Evolutionary conservation across 768 basidiomycete genomes (phyloP).

Genomic region (Neoboletus magnificus): DNA sequence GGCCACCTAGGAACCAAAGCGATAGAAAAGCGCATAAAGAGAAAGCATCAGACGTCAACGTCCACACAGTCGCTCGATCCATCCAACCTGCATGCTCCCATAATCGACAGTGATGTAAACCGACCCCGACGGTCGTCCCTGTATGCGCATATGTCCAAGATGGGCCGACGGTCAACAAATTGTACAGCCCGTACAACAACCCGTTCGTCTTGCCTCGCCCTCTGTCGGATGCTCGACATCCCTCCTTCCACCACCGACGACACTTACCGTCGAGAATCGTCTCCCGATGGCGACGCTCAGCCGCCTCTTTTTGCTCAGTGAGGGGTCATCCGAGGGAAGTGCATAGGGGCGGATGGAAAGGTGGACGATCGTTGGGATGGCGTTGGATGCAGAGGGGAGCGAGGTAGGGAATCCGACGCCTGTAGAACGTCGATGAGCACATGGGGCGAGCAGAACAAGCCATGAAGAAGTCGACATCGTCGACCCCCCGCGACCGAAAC

Average conservation of each 20-base stretch:
- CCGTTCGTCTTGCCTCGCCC: conserved; percentile 17
- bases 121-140: not conserved
- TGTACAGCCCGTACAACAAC: conserved; percentile 39
- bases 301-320: conserved; percentile 54
- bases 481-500: not conserved
- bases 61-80: not conserved
- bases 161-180: conserved; percentile 31
- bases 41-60: not conserved
- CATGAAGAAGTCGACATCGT: not conserved
- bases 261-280: conserved; percentile 15
- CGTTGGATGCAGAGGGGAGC: conserved; percentile 29
- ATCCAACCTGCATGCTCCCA: not conserved
- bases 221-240: conserved; percentile 8
- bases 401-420: conserved; percentile 33
- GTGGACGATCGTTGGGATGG: conserved; percentile 64
- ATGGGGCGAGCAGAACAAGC: not conserved
- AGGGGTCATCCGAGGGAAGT: conserved; percentile 46
- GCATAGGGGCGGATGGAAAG: conserved; percentile 65
- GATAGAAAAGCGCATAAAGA: too few species aligned
- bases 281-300: conserved; percentile 29
- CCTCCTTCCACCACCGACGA: not conserved
- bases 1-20: too few species aligned
- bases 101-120: too few species aligned
- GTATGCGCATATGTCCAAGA: not conserved
- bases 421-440: conserved; percentile 12